phyloP scores from a whole-genome alignment of 495 filamentous ascomycete species.

The Wilcoxina mikolae region DNA sequence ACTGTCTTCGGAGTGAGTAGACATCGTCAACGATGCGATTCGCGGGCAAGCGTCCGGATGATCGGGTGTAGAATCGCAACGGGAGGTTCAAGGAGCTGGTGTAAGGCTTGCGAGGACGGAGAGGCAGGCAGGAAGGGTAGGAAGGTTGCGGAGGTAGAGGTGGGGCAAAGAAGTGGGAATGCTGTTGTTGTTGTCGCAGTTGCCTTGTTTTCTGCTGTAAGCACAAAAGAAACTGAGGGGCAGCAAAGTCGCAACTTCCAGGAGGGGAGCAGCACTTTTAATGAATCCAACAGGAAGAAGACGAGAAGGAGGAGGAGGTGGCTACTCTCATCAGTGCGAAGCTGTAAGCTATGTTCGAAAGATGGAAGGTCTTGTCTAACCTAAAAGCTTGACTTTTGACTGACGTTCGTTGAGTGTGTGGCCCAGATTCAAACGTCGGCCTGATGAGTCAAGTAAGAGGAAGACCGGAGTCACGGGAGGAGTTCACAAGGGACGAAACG shows the following conservation, averaged over 20 bases:
- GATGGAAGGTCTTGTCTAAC: neutral
- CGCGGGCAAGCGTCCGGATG: neutral
- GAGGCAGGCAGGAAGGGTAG: neutral
- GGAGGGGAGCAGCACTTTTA: neutral
- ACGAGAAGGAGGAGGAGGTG: neutral
- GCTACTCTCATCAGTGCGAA: neutral
- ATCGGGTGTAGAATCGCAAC: neutral
- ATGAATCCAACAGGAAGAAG: no score
- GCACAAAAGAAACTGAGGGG: neutral
- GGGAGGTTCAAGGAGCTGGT: neutral
- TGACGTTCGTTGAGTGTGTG: neutral
- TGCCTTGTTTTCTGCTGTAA: conserved; percentile 3
- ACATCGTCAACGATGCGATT: conserved; percentile 9
- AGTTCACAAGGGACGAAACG: neutral
- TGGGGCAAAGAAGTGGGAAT: neutral
- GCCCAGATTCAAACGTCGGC: neutral
- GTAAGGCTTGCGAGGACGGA: neutral
- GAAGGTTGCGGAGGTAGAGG: neutral
- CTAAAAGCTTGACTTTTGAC: neutral
- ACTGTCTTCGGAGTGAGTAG: conserved; percentile 24
- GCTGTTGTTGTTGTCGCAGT: neutral
- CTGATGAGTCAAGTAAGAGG: neutral
- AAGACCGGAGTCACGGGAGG: neutral
- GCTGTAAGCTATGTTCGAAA: neutral
- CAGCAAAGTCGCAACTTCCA: neutral